Percentiles rank a stretch among this genome's conserved stretches.
These are phyloP conservation scores for Eucalyptus pumila DNA, from an alignment of 345 rosid species.

Conservation along the genomic window DNA sequence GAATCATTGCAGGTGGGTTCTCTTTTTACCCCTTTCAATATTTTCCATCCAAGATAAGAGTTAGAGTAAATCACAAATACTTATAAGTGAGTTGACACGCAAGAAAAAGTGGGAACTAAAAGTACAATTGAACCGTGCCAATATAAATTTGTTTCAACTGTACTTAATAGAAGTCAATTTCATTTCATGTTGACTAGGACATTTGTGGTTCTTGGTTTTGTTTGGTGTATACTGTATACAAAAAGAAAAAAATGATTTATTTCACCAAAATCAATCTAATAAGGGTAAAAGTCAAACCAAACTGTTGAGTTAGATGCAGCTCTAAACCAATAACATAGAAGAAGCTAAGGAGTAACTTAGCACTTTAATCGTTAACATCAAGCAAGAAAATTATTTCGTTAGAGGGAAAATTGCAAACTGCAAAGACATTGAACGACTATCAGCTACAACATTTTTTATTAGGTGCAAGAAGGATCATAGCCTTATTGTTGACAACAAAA, in stretches of 20 bases:
- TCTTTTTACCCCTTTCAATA: not conserved
- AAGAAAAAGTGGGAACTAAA: not conserved
- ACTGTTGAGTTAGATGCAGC: too few relatives aligned
- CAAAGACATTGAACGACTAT: too few relatives aligned
- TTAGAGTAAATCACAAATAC: not conserved
- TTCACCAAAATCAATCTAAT: not conserved
- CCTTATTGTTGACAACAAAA: not conserved
- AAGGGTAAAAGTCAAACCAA: not conserved
- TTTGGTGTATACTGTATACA: not conserved
- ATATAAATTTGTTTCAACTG: too few relatives aligned
- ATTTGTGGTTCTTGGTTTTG: too few relatives aligned
- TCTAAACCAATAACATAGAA: too few relatives aligned
- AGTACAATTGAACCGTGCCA: not conserved
- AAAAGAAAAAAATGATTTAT: not conserved
- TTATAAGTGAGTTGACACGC: not conserved
- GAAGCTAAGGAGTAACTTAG: too few relatives aligned
- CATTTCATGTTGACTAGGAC: not conserved
- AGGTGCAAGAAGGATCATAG: too few relatives aligned
- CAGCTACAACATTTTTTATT: too few relatives aligned
- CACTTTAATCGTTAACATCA: too few relatives aligned
- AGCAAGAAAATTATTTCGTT: too few relatives aligned
- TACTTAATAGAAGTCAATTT: not conserved
- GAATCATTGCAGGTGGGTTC: not conserved
- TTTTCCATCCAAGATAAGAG: not conserved
- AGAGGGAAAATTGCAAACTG: too few relatives aligned